Conservation (phyloP, 2,329 filamentous ascomycete genomes). For the Cordyceps fumosorosea region DNA sequence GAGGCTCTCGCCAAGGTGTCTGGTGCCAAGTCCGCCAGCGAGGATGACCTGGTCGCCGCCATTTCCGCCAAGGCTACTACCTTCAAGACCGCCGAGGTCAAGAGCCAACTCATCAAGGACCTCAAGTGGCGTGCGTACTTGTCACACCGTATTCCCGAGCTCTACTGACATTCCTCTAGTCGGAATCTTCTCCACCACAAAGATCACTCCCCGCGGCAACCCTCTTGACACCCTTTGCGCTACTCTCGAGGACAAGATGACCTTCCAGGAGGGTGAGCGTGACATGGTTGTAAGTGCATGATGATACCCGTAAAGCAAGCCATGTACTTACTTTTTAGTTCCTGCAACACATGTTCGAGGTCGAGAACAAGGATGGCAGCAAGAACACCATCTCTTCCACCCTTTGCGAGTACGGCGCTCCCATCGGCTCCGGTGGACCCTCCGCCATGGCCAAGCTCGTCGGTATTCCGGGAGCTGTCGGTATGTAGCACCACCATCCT, state of each 20-base stretch:
- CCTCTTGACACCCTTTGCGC: conserved; percentile 88
- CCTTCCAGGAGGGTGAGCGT: conserved; percentile 74
- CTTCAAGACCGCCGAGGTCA: conserved; percentile 56
- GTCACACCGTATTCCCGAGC: not conserved
- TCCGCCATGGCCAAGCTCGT: conserved; percentile 79
- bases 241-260: conserved; percentile 85
- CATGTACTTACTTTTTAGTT: conserved; percentile 24
- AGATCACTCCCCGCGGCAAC: conserved; percentile 67
- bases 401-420: conserved; percentile 74
- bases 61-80: conserved; percentile 67
- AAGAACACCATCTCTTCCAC: conserved; percentile 75
- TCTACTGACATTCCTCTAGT: conserved; percentile 24
- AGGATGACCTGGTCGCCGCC: conserved; percentile 64
- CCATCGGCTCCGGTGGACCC: conserved; percentile 69
- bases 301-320: conserved; percentile 7
- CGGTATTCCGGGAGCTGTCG: conserved; percentile 54
- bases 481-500: conserved; percentile 7
- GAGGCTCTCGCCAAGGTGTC: conserved; percentile 76
- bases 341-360: conserved; percentile 75
- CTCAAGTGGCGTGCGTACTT: conserved; percentile 11
- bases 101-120: conserved; percentile 35
- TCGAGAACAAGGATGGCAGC: conserved; percentile 73
- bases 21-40: conserved; percentile 56
- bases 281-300: conserved; percentile 60
- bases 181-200: conserved; percentile 58